Percentiles rank a stretch among this genome's conserved stretches.
phyloP scores from a whole-genome alignment of 306 rosid species.

The Amphicarpaea edgeworthii region DNA sequence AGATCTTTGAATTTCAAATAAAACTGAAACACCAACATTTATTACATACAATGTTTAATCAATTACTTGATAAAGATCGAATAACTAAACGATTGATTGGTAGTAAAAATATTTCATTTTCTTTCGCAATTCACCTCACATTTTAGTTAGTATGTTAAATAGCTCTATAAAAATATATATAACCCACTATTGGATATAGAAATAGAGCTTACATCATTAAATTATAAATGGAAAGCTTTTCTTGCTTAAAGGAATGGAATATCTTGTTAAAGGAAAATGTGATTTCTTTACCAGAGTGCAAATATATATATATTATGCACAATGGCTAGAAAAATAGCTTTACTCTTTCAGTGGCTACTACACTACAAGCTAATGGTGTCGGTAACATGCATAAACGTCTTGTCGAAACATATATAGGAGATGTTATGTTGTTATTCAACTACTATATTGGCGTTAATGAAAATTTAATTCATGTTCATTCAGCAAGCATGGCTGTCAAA shows the following conservation, averaged over 20 bases:
- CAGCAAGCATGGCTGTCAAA: neutral
- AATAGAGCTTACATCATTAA: neutral
- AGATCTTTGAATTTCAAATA: neutral
- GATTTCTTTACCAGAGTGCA: neutral
- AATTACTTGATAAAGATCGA: neutral
- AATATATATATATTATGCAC: neutral
- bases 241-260: neutral
- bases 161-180: neutral
- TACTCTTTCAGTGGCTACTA: neutral
- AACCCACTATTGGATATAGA: neutral
- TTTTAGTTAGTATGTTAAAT: neutral
- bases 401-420: neutral
- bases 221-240: neutral
- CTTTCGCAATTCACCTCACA: slow-evolving; percentile 6
- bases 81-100: neutral
- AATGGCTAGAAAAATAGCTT: neutral
- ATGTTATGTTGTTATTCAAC: neutral
- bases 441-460: neutral
- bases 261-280: neutral
- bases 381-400: neutral
- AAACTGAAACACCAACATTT: slow-evolving; percentile 14
- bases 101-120: neutral
- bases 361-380: neutral
- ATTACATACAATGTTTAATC: neutral
- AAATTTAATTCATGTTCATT: no score